phyloP scores from a whole-genome alignment of 2,329 filamentous ascomycete species.

The Nectriaceae sp. region DNA sequence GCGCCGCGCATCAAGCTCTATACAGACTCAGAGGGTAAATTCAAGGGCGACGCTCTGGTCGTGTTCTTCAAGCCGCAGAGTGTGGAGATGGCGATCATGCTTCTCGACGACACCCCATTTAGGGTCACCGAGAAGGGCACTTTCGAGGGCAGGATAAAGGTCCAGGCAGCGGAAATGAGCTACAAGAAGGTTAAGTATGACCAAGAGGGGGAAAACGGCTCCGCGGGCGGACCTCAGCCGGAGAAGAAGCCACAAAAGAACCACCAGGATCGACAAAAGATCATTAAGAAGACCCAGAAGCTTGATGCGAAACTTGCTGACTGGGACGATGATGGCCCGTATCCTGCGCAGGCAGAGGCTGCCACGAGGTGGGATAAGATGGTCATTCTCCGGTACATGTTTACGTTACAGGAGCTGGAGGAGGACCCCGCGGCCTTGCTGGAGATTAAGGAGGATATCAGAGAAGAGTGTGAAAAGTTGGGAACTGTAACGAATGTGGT shows the following conservation, averaged over 20 bases:
- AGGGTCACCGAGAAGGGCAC: slow-evolving; percentile 58
- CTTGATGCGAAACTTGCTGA: slow-evolving; percentile 89
- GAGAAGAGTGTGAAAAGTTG: slow-evolving; percentile 84
- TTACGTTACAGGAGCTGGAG: slow-evolving; percentile 81
- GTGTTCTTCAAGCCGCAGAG: slow-evolving; percentile 95
- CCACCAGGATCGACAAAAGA: slow-evolving; percentile 79
- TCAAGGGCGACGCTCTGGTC: slow-evolving; percentile 91
- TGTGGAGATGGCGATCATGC: slow-evolving; percentile 80
- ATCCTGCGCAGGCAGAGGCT: slow-evolving; percentile 43
- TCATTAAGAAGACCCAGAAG: slow-evolving; percentile 89
- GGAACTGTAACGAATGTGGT: slow-evolving; percentile 90
- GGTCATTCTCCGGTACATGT: slow-evolving; percentile 91
- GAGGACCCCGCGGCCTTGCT: slow-evolving; percentile 81
- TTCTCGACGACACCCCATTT: slow-evolving; percentile 82
- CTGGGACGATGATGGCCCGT: slow-evolving; percentile 89
- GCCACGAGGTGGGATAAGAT: slow-evolving; percentile 69
- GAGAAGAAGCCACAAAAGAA: slow-evolving; percentile 49
- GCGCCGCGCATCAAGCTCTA: slow-evolving; percentile 93
- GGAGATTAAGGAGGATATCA: slow-evolving; percentile 93
- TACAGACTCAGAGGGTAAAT: slow-evolving; percentile 74
- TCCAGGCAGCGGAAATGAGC: slow-evolving; percentile 82
- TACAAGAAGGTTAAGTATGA: slow-evolving; percentile 87
- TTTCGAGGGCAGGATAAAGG: slow-evolving; percentile 68
- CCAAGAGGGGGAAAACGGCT: slow-evolving; percentile 31
- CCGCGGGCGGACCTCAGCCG: slow-evolving; percentile 25